A percentile compares a stretch with the other conserved stretches of the same genome.
phyloP scores from a whole-genome alignment of 441 rosid species.

The Biscutella auriculata region DNA sequence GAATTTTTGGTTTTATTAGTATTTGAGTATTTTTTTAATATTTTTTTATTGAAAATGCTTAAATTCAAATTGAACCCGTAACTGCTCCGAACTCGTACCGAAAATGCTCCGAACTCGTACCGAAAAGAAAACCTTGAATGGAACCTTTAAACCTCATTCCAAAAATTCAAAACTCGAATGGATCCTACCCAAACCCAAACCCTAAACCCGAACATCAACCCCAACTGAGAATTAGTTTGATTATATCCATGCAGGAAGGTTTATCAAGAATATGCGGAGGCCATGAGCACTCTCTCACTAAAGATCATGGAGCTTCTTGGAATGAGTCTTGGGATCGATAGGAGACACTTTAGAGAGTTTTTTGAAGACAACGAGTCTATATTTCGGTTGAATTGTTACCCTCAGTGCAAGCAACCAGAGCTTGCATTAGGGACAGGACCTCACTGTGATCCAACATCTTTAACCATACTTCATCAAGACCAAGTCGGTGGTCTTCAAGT shows the following conservation, averaged over 20 bases:
- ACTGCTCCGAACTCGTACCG: too few species aligned
- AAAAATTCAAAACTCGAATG: too few species aligned
- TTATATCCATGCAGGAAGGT: slow-evolving; percentile 18
- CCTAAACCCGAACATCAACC: too few species aligned
- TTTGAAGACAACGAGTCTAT: slow-evolving; percentile 40
- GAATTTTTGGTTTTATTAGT: too few species aligned
- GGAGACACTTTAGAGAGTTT: slow-evolving; percentile 28
- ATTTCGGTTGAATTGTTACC: slow-evolving; percentile 41
- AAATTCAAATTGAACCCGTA: too few species aligned
- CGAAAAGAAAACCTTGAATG: too few species aligned
- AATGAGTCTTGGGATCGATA: slow-evolving; percentile 32
- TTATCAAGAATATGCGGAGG: slow-evolving; percentile 44
- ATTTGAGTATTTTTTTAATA: too few species aligned
- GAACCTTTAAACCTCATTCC: too few species aligned
- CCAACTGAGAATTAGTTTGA: too few species aligned
- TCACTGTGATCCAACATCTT: slow-evolving; percentile 50
- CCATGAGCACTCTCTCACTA: slow-evolving; percentile 30
- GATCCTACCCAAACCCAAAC: too few species aligned
- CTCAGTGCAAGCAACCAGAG: slow-evolving; percentile 39
- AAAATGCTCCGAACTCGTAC: too few species aligned
- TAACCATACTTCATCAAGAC: slow-evolving; percentile 54
- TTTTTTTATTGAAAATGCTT: too few species aligned
- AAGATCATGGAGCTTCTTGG: slow-evolving; percentile 44
- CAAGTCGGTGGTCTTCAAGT: slow-evolving; percentile 53
- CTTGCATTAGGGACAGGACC: slow-evolving; percentile 51